phyloP scores from a whole-genome alignment of 2,329 filamentous ascomycete species.

The Orbilia blumenaviensis region DNA sequence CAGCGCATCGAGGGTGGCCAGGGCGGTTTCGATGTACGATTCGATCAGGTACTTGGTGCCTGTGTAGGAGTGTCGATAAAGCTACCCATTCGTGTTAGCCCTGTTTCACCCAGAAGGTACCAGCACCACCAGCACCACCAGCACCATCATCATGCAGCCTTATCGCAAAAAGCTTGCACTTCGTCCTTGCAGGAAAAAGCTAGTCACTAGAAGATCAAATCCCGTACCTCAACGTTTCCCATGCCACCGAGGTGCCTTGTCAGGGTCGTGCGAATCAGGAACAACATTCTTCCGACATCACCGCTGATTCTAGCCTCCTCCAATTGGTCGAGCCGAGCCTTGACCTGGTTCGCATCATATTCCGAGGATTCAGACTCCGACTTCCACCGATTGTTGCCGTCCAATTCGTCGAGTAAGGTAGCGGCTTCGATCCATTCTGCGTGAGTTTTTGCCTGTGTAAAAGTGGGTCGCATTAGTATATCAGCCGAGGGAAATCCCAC shows the following conservation, averaged over 20 bases:
- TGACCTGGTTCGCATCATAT: conserved; percentile 76
- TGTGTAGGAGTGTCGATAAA: conserved; percentile 84
- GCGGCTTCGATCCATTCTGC: conserved; percentile 80
- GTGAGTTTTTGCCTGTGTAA: conserved; percentile 71
- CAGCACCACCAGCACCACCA: too few relatives aligned
- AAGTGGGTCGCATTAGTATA: conserved; percentile 34
- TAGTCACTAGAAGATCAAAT: not conserved
- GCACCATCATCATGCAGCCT: not conserved
- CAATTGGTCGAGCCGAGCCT: conserved; percentile 74
- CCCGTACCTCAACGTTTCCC: conserved; percentile 72
- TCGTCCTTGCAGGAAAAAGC: not conserved
- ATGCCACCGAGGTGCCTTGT: conserved; percentile 85
- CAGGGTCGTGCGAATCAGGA: conserved; percentile 80
- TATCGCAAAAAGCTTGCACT: not conserved
- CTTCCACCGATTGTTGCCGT: conserved; percentile 86
- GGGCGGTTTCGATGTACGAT: conserved; percentile 80
- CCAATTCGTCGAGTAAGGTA: conserved; percentile 77
- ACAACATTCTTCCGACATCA: conserved; percentile 80
- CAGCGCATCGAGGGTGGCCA: conserved; percentile 76
- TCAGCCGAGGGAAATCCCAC: conserved; percentile 44
- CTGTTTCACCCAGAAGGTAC: too few relatives aligned
- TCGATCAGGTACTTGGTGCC: conserved; percentile 90
- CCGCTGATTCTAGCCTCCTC: conserved; percentile 76
- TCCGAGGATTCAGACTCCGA: conserved; percentile 71
- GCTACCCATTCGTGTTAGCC: conserved; percentile 55